Percentiles rank a stretch among this genome's conserved stretches.
phyloP scores from a whole-genome alignment of 345 rosid species.

The Reutealis trisperma region DNA sequence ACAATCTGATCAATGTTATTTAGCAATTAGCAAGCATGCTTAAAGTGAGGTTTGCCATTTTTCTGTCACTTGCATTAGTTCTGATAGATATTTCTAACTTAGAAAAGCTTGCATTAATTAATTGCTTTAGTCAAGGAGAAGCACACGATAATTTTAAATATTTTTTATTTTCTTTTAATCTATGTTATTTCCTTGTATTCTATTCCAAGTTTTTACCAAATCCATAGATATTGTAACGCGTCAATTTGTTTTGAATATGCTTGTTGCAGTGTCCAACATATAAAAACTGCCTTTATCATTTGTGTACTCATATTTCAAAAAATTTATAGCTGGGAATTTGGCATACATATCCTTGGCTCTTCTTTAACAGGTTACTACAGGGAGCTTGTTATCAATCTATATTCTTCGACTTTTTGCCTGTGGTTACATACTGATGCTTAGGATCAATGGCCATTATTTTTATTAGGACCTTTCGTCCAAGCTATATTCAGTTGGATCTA shows the following conservation, averaged over 20 bases:
- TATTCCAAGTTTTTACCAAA: neutral
- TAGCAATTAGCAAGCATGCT: neutral
- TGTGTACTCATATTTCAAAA: neutral
- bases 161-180: neutral
- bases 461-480: neutral
- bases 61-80: neutral
- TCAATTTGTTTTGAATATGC: neutral
- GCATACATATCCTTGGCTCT: neutral
- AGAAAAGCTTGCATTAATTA: no score
- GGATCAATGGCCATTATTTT: neutral
- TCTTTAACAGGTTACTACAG: neutral
- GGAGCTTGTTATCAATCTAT: neutral
- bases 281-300: neutral
- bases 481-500: neutral
- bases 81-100: neutral
- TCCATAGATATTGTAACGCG: neutral
- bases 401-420: neutral
- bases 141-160: neutral
- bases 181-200: neutral
- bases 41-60: neutral
- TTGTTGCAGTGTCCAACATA: neutral
- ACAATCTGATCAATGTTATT: no score
- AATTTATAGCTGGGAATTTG: neutral
- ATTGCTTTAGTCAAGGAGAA: neutral
- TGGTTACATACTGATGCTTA: neutral